Percentiles rank a stretch among this genome's conserved stretches.
Evolutionary conservation across 345 rosid genomes (phyloP).

Genomic region (Cardiospermum halicacabum): DNA sequence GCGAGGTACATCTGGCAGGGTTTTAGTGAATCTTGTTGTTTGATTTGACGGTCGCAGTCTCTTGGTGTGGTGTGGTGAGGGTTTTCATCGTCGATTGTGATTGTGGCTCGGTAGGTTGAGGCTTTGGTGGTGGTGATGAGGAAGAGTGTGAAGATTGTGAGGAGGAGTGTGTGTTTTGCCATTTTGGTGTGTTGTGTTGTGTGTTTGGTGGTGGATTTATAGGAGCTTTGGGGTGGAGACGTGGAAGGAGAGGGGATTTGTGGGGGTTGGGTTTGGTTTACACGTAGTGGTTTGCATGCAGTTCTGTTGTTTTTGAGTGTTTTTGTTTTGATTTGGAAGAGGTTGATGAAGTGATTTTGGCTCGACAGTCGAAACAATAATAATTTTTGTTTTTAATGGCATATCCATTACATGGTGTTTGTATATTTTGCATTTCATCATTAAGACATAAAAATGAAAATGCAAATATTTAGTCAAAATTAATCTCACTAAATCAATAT

Average conservation of each 20-base stretch:
- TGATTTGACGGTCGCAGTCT: slow-evolving; percentile 19
- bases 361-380: no score
- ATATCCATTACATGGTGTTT: no score
- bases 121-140: slow-evolving; percentile 27
- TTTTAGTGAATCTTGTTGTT: slow-evolving; percentile 28
- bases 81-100: slow-evolving; percentile 16
- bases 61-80: neutral
- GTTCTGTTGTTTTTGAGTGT: no score
- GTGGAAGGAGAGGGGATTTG: slow-evolving; percentile 8
- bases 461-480: no score
- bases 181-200: slow-evolving; percentile 2
- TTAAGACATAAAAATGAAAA: no score
- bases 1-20: slow-evolving; percentile 32
- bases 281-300: no score
- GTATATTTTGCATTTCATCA: no score
- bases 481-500: no score
- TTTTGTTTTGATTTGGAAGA: no score
- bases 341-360: no score
- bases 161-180: slow-evolving; percentile 24
- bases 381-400: no score
- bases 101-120: slow-evolving; percentile 25
- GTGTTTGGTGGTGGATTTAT: no score
- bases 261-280: slow-evolving; percentile 19
- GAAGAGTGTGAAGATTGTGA: slow-evolving; percentile 18
- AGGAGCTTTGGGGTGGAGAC: neutral